phyloP scores from a whole-genome alignment of 495 filamentous ascomycete genomes.

The Podospora conica region DNA sequence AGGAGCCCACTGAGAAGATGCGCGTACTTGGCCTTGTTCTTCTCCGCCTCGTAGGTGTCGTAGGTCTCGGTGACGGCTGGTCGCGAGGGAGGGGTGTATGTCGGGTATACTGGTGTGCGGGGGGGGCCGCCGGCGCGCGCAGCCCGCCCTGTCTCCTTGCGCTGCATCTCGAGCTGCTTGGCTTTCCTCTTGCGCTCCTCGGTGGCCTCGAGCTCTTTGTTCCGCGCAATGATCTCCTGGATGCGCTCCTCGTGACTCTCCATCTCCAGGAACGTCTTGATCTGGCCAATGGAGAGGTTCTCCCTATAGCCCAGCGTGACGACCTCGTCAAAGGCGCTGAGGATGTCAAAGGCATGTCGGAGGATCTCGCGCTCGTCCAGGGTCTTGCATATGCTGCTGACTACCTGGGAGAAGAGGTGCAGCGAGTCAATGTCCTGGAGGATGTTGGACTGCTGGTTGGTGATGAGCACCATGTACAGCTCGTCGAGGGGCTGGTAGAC shows the following conservation, averaged over 20 bases:
- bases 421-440: constrained; percentile 98
- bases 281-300: constrained; percentile 89
- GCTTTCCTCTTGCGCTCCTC: constrained; percentile 97
- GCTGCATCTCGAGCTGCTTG: constrained; percentile 96
- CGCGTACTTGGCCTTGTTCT: constrained; percentile 80
- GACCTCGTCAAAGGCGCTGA: constrained; percentile 93
- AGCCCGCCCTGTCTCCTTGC: constrained; percentile 71
- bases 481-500: constrained; percentile 98
- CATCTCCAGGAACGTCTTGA: constrained; percentile 99
- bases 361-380: constrained; percentile 92
- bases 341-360: constrained; percentile 88
- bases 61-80: constrained; percentile 72
- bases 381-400: constrained; percentile 90
- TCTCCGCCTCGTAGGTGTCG: constrained; percentile 91
- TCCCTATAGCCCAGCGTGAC: constrained; percentile 93
- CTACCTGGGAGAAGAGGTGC: constrained; percentile 94
- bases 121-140: constrained; percentile 48
- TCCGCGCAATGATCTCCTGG: constrained; percentile 94
- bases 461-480: constrained; percentile 98
- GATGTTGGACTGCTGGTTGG: constrained; percentile 98
- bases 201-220: constrained; percentile 96
- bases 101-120: constrained; percentile 74
- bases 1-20: neutral
- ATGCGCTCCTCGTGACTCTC: constrained; percentile 98
- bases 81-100: constrained; percentile 76